These are phyloP conservation scores for Simmondsia chinensis DNA, from an alignment of 148 eudicot species.

Conservation along the genomic window DNA sequence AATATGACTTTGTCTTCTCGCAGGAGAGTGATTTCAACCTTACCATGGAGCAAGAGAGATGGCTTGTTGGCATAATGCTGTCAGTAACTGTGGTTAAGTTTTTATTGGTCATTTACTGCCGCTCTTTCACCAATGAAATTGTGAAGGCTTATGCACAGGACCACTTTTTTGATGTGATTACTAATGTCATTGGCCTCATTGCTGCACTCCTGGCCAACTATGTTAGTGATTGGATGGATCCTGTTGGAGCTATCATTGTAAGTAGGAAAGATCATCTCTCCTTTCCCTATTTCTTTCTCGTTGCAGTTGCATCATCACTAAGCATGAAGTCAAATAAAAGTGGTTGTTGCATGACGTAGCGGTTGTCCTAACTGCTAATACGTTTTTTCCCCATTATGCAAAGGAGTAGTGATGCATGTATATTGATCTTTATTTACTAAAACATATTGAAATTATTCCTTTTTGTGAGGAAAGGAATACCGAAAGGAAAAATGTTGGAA, in stretches of 20 bases:
- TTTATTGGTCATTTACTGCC: slow-evolving; percentile 66
- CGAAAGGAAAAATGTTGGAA: too few species aligned
- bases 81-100: slow-evolving; percentile 78
- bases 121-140: slow-evolving; percentile 86
- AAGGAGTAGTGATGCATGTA: too few species aligned
- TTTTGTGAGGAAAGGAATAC: too few species aligned
- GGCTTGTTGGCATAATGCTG: slow-evolving; percentile 91
- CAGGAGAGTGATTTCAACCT: slow-evolving; percentile 46
- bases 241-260: slow-evolving; percentile 92
- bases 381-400: too few species aligned
- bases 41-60: slow-evolving; percentile 48
- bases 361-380: too few species aligned
- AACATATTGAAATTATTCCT: too few species aligned
- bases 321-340: too few species aligned
- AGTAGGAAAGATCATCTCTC: slow-evolving; percentile 16
- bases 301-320: not conserved
- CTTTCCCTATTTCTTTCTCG: not conserved
- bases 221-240: slow-evolving; percentile 76
- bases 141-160: slow-evolving; percentile 98
- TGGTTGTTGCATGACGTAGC: too few species aligned
- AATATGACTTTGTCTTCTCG: not conserved
- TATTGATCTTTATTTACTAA: too few species aligned
- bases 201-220: slow-evolving; percentile 85
- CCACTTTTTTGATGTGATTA: slow-evolving; percentile 96
- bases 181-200: slow-evolving; percentile 75